Base-by-base conservation (phyloP, 768 basidiomycete species). In the Boletus barrowsii region DNA sequence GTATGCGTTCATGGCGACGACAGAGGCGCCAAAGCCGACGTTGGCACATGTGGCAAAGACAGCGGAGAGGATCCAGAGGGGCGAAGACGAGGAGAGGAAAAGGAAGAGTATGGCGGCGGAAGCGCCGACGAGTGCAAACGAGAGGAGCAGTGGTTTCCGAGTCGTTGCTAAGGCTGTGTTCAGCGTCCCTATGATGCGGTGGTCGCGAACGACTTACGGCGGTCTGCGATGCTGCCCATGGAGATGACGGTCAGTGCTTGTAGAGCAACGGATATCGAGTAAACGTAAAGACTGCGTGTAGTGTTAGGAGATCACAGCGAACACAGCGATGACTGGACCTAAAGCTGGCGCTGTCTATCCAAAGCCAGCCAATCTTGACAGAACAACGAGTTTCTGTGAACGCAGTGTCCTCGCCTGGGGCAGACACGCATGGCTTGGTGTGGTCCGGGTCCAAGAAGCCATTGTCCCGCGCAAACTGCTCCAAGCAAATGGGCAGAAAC, bases 191-290 rank as follows among this genome's bases (percentile, higher is more conserved):
- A 22, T 6, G 24, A 10, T 5, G 33, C 8, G 8, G 20, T 30
- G 22, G 8, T 18, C 18, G 22, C 9, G 5, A 29, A n/a, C 0
- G 18, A 77, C 89, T 54, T 61, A 95, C 93, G 85, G 57, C 90
- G 83, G 72, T 98, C 93, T 1, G 95, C 96, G 51, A 96, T 85
- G 15, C 84, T 84, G 8, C 93, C 92, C 79, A 97, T 90, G 6
- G 95, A 94, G 51, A 99, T 93, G 37, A 99, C 93, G 0, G 88
- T 91, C n/a, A 98, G 63, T 0, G 94, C 95, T 67, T 98, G 95
- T 0, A 96, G 70, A 0, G 88, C 87, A 1, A 98, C 95, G 1
- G 90, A 92, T 14, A 85, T 75, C 1, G 95, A 97, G 69, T 93
- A 90, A 30, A 87, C 81, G 66, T 96, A 94, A 35, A 99, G 76